Percentiles rank a stretch among this genome's conserved stretches.
These are phyloP conservation scores for Scutellaria baicalensis DNA, from an alignment of 257 asterid species.

Conservation along the genomic window DNA sequence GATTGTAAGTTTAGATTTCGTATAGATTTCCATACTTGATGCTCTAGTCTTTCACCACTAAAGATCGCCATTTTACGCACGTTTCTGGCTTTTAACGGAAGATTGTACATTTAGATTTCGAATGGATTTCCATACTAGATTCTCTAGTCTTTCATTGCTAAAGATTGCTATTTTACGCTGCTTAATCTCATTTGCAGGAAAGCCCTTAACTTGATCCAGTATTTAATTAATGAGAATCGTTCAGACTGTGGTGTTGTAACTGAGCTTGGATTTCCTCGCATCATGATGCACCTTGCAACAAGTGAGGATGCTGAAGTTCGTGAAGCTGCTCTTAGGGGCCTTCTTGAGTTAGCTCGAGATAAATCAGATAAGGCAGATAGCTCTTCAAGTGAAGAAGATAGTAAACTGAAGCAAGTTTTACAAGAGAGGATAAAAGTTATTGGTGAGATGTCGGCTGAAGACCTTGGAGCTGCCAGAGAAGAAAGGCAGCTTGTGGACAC, in stretches of 20 bases:
- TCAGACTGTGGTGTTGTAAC: conserved; percentile 47
- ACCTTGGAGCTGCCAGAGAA: conserved; percentile 72
- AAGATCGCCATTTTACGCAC: too few species aligned
- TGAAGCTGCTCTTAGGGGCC: conserved; percentile 78
- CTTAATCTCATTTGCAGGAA: too few species aligned
- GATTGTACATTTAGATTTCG: too few species aligned
- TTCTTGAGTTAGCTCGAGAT: conserved; percentile 55
- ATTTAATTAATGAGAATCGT: conserved; percentile 46
- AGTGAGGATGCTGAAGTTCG: conserved; percentile 69
- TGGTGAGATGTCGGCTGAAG: conserved; percentile 58
- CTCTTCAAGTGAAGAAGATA: conserved; percentile 36
- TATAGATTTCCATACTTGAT: too few species aligned
- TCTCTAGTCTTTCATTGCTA: too few species aligned
- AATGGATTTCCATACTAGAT: too few species aligned
- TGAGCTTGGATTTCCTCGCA: conserved; percentile 67
- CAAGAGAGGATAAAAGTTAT: conserved; percentile 57
- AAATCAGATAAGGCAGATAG: conserved; percentile 18
- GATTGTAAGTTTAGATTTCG: not conserved
- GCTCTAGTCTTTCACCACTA: not conserved
- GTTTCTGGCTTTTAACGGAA: too few species aligned
- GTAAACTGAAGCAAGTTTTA: conserved; percentile 57
- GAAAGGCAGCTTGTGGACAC: conserved; percentile 78
- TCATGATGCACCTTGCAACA: conserved; percentile 66
- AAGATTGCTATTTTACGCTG: too few species aligned
- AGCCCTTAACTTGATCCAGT: conserved; percentile 73